Evolutionary conservation across 495 filamentous ascomycete genomes (phyloP).

Genomic region (Xylaria castorea): DNA sequence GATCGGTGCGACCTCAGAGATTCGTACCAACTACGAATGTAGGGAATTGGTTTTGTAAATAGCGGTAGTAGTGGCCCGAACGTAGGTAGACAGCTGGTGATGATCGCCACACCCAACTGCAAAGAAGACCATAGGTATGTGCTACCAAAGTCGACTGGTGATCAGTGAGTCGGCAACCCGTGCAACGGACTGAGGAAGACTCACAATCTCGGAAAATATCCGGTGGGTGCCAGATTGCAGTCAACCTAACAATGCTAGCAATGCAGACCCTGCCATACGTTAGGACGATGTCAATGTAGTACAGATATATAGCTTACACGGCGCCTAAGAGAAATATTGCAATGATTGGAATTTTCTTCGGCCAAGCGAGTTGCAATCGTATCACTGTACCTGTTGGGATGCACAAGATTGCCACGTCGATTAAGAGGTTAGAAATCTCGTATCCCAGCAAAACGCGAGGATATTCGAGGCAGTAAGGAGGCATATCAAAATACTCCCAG

Average conservation of each 20-base stretch:
- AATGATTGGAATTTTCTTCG: constrained; percentile 2
- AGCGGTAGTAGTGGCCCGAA: constrained; percentile 3
- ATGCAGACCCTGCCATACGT: constrained; percentile 13
- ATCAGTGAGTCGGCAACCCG: neutral
- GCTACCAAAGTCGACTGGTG: constrained; percentile 4
- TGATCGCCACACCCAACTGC: constrained; percentile 17
- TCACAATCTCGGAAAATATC: constrained; percentile 5
- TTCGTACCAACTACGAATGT: neutral
- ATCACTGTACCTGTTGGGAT: neutral
- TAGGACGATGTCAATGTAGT: neutral
- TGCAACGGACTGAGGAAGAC: neutral
- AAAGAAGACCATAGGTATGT: constrained; percentile 2
- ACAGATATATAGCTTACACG: neutral
- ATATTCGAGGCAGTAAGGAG: constrained; percentile 9
- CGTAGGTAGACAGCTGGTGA: constrained; percentile 15
- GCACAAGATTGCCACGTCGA: constrained; percentile 21
- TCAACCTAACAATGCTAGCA: constrained; percentile 15
- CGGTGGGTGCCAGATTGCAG: constrained; percentile 1
- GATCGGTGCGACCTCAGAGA: neutral
- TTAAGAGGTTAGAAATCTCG: constrained; percentile 21
- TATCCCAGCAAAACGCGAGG: constrained; percentile 16
- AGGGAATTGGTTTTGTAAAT: neutral
- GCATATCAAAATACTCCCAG: constrained; percentile 24
- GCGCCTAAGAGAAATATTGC: constrained; percentile 9
- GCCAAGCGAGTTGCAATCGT: neutral